Evolutionary conservation across 768 basidiomycete species (phyloP).

Genomic region (Rhizopogon rudus): DNA sequence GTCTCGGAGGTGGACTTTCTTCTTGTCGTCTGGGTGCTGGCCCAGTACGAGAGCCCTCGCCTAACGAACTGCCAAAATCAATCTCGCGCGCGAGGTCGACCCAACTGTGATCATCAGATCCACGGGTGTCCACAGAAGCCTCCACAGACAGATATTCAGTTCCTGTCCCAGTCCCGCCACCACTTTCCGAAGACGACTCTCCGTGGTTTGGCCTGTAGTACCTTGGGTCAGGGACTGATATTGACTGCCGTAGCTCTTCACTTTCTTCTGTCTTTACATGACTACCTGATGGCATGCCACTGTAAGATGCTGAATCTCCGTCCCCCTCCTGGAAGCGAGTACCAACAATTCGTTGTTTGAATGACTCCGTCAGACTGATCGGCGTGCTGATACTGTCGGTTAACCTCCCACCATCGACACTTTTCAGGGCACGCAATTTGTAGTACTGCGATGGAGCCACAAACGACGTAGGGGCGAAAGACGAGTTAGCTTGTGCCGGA

Average conservation of each 20-base stretch:
- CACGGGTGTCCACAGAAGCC: neutral
- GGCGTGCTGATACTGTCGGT: constrained; percentile 38
- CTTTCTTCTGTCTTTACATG: constrained; percentile 47
- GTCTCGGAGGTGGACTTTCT: constrained; percentile 1
- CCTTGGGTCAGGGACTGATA: constrained; percentile 33
- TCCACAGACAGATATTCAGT: constrained; percentile 16
- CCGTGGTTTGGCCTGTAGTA: constrained; percentile 51
- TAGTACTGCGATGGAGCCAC: constrained; percentile 79
- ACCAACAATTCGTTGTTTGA: constrained; percentile 58
- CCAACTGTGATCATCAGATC: constrained; percentile 43
- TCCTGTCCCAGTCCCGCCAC: constrained; percentile 1
- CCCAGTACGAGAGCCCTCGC: constrained; percentile 15
- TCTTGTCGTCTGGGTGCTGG: constrained; percentile 10
- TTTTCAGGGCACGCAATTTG: constrained; percentile 58
- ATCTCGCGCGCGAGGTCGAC: constrained; percentile 47
- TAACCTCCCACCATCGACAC: constrained; percentile 56
- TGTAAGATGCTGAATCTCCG: constrained; percentile 51
- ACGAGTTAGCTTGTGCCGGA: constrained; percentile 62
- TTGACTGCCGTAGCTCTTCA: constrained; percentile 37
- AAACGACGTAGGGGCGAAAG: constrained; percentile 72
- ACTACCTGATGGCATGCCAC: constrained; percentile 57
- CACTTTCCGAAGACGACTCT: constrained; percentile 1
- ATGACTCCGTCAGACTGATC: constrained; percentile 51
- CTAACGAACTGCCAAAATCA: neutral
- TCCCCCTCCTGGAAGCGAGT: constrained; percentile 72